Base-by-base conservation (phyloP, 192 early-diverging fungal species). In the Entrophospora sp. region DNA sequence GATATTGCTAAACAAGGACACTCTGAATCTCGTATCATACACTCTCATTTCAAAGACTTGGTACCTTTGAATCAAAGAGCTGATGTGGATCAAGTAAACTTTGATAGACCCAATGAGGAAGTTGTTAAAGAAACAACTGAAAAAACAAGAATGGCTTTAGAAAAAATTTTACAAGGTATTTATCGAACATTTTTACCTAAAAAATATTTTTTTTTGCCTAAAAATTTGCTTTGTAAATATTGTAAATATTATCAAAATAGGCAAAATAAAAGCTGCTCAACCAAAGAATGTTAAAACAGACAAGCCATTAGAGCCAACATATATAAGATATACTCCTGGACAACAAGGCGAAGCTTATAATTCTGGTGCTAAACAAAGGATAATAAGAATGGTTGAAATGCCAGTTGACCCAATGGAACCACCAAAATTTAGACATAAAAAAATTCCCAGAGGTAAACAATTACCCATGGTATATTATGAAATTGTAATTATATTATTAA, bases 321-420 rank as follows among this genome's bases (percentile, higher is more conserved):
- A 89, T 69, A 89, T 98, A 51, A 79, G 89, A 61, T 97, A 99
- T 77, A 93, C 91, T 55, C 94, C 95, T 2, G 84, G 86, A 28
- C 83, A 89, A 65, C 81, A 85, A 55, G 82, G 82, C 6, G 81
- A 80, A 6, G 74, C 75, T 30, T 82, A 79, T 52, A 88, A 87
- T 45, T 87, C 89, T 25, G 91, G 88, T 1, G 89, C 87, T 1
- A 75, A 75, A 22, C 89, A 95, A 53, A 78, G 97, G n/a, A 92
- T 99, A 34, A 95, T 99, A 57, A 81, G 87, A 27, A 94, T 99
- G 82, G 86, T 91, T 0, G 91, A 97, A 46, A 93, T 92, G 68
- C 97, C 95, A 28, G 81, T 90, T 10, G 97, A 99, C 73, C 97
- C 97, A 16, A 86, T 99, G 87, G 95, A 91, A 67, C 97, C 97